Base-by-base conservation (phyloP, 2,329 filamentous ascomycete species). In the Aspergillus candidus region DNA sequence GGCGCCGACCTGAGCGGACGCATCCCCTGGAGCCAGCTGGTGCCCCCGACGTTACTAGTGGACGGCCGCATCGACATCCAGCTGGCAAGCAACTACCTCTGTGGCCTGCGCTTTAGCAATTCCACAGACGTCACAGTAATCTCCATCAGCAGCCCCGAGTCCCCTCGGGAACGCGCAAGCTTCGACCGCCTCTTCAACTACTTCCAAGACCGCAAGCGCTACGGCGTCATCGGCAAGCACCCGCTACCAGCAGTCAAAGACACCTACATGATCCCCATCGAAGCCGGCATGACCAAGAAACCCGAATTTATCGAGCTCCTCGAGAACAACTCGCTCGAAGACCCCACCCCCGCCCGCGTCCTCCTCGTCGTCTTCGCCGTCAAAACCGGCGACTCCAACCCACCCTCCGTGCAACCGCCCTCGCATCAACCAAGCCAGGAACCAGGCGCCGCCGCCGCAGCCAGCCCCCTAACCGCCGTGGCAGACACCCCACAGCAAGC, bases 261-360 rank as follows among this genome's bases (percentile, higher is more conserved):
- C 61, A 87, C 90, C 1, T 97, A 97, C 63, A 78, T 97, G 29
- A 84, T 96, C 8, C 91, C 93, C 0, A 80, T 97, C 4, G 80
- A 88, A 29, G 77, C 82, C 4, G 88, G 87, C 18, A 75, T 79
- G 18, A 71, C 68, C 30, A 70, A 71, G 38, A 78, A 91, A 35
- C 91, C 93, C 0, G 86, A 90, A 49, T 95, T 96, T 57, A 81
- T 96, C 65, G 79, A 88, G 48, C 86, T 94, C 58, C 77, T 97
- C n/a, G 83, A 88, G 50, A 85, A 91, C 55, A 90, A 90, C 62
- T 79, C 80, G 27, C 78, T 96, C 29, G 86, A 90, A 35, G 76
- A 79, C 46, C 78, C 78, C 2, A 77, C 86, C 12, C 74, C 81
- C 0, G 84, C 94, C 53, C 82, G 87, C 1, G 80, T 93, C 69